Percentiles rank a stretch among this genome's conserved stretches.
Evolutionary conservation across 305 asterid genomes (phyloP).

Genomic region (Coffea humblotiana): DNA sequence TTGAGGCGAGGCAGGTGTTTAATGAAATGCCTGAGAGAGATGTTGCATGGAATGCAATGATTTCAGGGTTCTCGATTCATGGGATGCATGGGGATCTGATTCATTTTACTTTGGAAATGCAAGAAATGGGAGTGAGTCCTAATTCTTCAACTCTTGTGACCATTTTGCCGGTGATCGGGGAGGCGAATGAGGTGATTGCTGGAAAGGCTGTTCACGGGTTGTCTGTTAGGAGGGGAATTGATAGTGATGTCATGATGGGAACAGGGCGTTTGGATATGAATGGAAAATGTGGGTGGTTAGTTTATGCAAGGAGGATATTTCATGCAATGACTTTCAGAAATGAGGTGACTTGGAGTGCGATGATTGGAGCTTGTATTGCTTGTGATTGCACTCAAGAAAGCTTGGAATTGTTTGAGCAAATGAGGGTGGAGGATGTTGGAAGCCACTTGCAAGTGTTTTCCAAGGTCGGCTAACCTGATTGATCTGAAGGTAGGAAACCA

Average conservation of each 20-base stretch:
- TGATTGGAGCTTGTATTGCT: conserved; percentile 70
- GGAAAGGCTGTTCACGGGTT: conserved; percentile 76
- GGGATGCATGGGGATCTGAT: conserved; percentile 51
- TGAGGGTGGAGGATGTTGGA: conserved; percentile 42
- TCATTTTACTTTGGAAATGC: conserved; percentile 56
- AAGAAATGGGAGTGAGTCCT: conserved; percentile 40
- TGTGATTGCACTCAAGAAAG: conserved; percentile 47
- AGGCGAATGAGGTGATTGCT: conserved; percentile 40
- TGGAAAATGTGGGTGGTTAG: conserved; percentile 72
- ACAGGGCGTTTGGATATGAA: conserved; percentile 80
- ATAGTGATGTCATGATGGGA: conserved; percentile 55
- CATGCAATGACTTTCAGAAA: conserved; percentile 43
- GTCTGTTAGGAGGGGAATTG: conserved; percentile 57
- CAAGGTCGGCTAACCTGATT: conserved; percentile 71
- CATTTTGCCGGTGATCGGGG: conserved; percentile 63
- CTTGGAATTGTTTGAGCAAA: conserved; percentile 42
- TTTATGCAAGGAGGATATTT: conserved; percentile 55
- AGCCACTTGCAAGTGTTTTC: conserved; percentile 49
- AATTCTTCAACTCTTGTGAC: conserved; percentile 78
- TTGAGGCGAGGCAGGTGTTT: conserved; percentile 56
- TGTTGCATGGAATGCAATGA: conserved; percentile 81
- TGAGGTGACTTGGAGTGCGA: conserved; percentile 85
- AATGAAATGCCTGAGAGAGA: conserved; percentile 60
- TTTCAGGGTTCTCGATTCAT: conserved; percentile 52
- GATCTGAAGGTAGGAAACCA: conserved; percentile 50